These are phyloP conservation scores for Phyllosticta ampelicida DNA, from an alignment of 2,329 filamentous ascomycete species.

Conservation along the genomic window DNA sequence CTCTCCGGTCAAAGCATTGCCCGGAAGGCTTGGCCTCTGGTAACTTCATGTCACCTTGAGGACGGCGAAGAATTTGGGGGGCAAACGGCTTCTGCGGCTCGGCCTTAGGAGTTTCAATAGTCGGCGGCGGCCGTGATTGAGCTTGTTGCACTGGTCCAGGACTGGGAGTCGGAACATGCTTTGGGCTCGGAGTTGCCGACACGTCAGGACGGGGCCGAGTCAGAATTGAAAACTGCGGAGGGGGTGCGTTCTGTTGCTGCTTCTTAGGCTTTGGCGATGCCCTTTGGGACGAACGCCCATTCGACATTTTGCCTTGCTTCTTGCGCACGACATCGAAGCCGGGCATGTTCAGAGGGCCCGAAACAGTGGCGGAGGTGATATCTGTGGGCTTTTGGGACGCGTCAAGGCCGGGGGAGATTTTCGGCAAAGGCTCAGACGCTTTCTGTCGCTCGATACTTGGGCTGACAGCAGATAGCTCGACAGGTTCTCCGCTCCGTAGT, in stretches of 20 bases:
- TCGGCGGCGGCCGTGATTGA: slow-evolving; percentile 12
- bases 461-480: slow-evolving; percentile 36
- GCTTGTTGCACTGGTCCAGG: slow-evolving; percentile 18
- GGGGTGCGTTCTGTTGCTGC: slow-evolving; percentile 6
- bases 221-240: slow-evolving; percentile 8
- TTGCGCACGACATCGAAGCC: slow-evolving; percentile 29
- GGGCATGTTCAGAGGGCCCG: slow-evolving; percentile 31
- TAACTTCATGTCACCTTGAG: slow-evolving; percentile 15
- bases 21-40: background rate
- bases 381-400: slow-evolving; percentile 10
- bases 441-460: slow-evolving; percentile 14
- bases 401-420: background rate
- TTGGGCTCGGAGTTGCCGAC: slow-evolving; percentile 7
- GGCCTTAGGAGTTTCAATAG: slow-evolving; percentile 7
- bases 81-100: slow-evolving; percentile 9
- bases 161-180: slow-evolving; percentile 17
- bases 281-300: background rate
- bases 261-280: slow-evolving; percentile 1
- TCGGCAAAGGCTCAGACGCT: background rate
- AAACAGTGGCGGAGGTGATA: slow-evolving; percentile 27
- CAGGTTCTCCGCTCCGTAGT: slow-evolving; percentile 22
- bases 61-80: slow-evolving; percentile 25
- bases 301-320: slow-evolving; percentile 18
- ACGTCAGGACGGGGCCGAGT: slow-evolving; percentile 1
- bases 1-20: slow-evolving; percentile 18